Evolutionary conservation across 1,139 yeast species (phyloP).

Genomic region (Pichia norvegensis): DNA sequence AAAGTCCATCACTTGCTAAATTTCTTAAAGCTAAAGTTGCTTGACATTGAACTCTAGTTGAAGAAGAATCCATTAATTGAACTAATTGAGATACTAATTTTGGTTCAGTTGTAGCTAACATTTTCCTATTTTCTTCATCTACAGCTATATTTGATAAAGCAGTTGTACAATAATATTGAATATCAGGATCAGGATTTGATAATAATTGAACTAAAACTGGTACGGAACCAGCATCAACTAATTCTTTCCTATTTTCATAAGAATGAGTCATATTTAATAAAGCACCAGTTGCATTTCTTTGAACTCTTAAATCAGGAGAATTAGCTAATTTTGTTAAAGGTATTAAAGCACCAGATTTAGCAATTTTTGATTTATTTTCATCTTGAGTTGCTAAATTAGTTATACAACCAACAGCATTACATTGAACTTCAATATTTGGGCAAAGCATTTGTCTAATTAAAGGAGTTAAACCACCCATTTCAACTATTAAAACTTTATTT

Average conservation of each 20-base stretch:
- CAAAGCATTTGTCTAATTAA: conserved; percentile 96
- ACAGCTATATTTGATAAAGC: conserved; percentile 96
- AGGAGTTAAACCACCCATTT: conserved; percentile 97
- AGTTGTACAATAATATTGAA: conserved; percentile 96
- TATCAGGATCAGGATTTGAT: conserved; percentile 87
- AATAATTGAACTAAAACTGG: conserved; percentile 90
- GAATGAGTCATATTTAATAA: conserved; percentile 96
- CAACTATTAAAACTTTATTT: conserved; percentile 85
- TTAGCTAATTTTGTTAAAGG: conserved; percentile 92
- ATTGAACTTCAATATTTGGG: conserved; percentile 93
- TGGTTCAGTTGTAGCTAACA: conserved; percentile 89
- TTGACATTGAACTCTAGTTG: conserved; percentile 94
- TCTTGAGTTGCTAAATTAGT: conserved; percentile 98
- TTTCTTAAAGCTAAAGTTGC: conserved; percentile 94
- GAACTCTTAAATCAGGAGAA: conserved; percentile 91
- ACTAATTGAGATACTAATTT: conserved; percentile 83
- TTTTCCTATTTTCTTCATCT: conserved; percentile 83
- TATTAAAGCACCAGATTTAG: conserved; percentile 91
- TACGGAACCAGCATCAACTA: conserved; percentile 96
- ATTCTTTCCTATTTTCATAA: conserved; percentile 90
- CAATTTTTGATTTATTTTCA: conserved; percentile 91
- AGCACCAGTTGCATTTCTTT: conserved; percentile 98
- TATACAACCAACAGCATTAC: conserved; percentile 98
- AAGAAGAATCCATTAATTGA: conserved; percentile 80
- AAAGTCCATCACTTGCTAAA: conserved; percentile 86